phyloP scores from a whole-genome alignment of 1,139 yeast genomes.

The Candida labiduridarum region DNA sequence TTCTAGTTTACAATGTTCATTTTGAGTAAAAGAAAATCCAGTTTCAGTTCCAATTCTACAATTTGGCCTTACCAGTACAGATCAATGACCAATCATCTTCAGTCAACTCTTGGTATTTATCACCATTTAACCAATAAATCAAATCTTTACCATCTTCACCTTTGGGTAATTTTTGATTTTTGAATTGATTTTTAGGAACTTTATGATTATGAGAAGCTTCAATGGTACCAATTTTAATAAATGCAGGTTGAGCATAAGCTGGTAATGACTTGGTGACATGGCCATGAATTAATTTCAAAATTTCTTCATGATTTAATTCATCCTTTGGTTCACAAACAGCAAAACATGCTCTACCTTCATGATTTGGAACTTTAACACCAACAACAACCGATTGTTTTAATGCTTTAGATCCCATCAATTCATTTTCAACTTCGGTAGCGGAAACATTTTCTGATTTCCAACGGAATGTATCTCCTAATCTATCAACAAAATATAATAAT shows the following conservation, averaged over 20 bases:
- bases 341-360: conserved; percentile 94
- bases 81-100: conserved; percentile 62
- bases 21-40: background rate
- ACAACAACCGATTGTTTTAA: conserved; percentile 80
- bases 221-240: conserved; percentile 67
- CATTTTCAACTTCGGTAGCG: conserved; percentile 90
- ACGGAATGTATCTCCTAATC: conserved; percentile 94
- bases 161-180: conserved; percentile 76
- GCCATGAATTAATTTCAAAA: conserved; percentile 31
- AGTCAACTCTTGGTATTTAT: conserved; percentile 59
- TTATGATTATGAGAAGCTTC: conserved; percentile 83
- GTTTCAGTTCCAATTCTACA: conserved; percentile 18
- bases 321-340: conserved; percentile 69
- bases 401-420: conserved; percentile 53
- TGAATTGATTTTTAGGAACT: conserved; percentile 75
- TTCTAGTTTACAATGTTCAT: background rate
- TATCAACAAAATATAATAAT: conserved; percentile 80
- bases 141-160: conserved; percentile 62
- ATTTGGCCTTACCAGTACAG: conserved; percentile 41
- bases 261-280: conserved; percentile 61
- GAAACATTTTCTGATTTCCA: conserved; percentile 98
- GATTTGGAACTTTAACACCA: conserved; percentile 83
- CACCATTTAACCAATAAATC: conserved; percentile 70
- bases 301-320: conserved; percentile 27
- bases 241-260: conserved; percentile 85